phyloP scores from a whole-genome alignment of 1,139 yeast species.

The Yamadazyma triangularis region DNA sequence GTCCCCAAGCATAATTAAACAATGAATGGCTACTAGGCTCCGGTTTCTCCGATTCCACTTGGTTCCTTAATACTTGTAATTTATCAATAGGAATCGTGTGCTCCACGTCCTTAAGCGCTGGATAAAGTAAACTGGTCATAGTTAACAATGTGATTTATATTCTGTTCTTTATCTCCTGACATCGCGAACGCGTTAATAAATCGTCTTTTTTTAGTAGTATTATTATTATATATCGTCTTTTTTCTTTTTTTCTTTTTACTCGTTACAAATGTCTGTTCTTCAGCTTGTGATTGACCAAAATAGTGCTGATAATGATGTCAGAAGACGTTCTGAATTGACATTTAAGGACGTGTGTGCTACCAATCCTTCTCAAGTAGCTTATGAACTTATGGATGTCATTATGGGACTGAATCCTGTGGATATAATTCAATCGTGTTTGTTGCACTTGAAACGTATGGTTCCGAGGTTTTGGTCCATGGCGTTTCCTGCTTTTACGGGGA shows the following conservation, averaged over 20 bases:
- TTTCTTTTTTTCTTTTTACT: no score
- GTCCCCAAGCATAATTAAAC: constrained; percentile 96
- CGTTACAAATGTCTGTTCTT: no score
- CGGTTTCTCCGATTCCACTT: constrained; percentile 78
- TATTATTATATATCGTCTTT: no score
- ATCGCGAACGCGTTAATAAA: no score
- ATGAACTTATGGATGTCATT: constrained; percentile 24
- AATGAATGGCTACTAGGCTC: constrained; percentile 75
- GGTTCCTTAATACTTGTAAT: constrained; percentile 68
- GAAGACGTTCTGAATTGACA: constrained; percentile 33
- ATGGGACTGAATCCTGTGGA: constrained; percentile 19
- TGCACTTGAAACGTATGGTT: constrained; percentile 66
- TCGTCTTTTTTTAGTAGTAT: no score
- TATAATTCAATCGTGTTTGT: constrained; percentile 60
- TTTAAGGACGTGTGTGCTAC: constrained; percentile 22
- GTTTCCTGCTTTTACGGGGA: constrained; percentile 71
- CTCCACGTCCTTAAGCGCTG: constrained; percentile 41
- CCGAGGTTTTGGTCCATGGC: constrained; percentile 84
- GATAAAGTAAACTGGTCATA: constrained; percentile 19
- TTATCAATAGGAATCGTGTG: constrained; percentile 71
- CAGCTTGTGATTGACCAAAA: constrained; percentile 32
- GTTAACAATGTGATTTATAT: no score
- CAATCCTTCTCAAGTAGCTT: constrained; percentile 30
- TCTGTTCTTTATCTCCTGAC: no score
- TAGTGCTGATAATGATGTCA: constrained; percentile 30